phyloP scores from a whole-genome alignment of 768 basidiomycete genomes.

The Rhodotorula paludigena region DNA sequence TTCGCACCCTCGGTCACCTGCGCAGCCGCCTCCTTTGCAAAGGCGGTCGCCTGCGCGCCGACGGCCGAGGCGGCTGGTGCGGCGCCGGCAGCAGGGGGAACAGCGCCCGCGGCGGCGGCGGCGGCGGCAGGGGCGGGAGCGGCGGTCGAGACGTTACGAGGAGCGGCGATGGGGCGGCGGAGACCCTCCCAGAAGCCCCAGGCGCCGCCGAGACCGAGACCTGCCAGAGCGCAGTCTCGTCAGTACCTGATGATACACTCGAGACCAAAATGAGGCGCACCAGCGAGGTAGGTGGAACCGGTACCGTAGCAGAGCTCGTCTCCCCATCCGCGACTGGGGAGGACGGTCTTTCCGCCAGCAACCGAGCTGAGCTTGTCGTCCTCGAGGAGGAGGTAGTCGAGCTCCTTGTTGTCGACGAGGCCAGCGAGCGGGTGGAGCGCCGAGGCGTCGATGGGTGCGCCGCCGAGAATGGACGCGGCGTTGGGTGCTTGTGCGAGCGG shows the following conservation, averaged over 20 bases:
- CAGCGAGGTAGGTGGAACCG: conserved; percentile 95
- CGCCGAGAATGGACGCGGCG: conserved; percentile 73
- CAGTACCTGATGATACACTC: conserved; percentile 48
- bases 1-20: conserved; percentile 6
- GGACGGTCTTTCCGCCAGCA: conserved; percentile 81
- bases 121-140: conserved; percentile 7
- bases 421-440: conserved; percentile 90
- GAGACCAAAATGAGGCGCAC: conserved; percentile 52
- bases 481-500: conserved; percentile 54
- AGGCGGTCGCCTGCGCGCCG: conserved; percentile 27
- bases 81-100: conserved; percentile 9
- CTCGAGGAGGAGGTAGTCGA: conserved; percentile 91
- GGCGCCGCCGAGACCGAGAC: conserved; percentile 85
- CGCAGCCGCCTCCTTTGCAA: conserved; percentile 29
- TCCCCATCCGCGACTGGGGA: conserved; percentile 95
- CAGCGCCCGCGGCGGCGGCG: conserved; percentile 5
- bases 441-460: conserved; percentile 81
- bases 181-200: conserved; percentile 97
- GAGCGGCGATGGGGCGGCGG: conserved; percentile 56
- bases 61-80: conserved; percentile 36
- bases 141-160: conserved; percentile 13
- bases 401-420: conserved; percentile 67
- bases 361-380: conserved; percentile 91
- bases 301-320: conserved; percentile 99
- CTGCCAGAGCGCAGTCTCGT: conserved; percentile 54